These are phyloP conservation scores for Nemania sp. DNA, from an alignment of 2,329 filamentous ascomycete genomes.

Conservation along the genomic window DNA sequence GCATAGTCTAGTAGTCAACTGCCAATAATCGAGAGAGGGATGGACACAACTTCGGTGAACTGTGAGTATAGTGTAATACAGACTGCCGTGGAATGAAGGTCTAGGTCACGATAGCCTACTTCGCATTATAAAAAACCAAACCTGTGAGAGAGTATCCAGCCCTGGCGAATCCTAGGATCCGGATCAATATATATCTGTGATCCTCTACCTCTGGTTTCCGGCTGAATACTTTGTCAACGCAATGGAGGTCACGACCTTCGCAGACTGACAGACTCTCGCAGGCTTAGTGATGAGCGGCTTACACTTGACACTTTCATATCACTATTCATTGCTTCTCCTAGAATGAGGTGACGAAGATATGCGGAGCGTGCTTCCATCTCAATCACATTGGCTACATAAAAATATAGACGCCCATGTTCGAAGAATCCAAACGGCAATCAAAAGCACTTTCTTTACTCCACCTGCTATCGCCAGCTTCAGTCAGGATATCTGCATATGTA, in stretches of 20 bases:
- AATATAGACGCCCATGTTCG: background rate
- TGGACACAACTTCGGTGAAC: constrained; percentile 5
- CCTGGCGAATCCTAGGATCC: constrained; percentile 16
- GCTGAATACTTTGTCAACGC: background rate
- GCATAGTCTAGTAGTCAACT: constrained; percentile 1
- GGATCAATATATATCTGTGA: constrained; percentile 4
- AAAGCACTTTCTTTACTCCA: too few species aligned
- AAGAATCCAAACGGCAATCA: too few species aligned
- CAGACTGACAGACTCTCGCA: background rate
- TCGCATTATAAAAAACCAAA: background rate
- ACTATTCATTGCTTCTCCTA: background rate
- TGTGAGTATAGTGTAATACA: constrained; percentile 12
- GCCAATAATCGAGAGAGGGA: constrained; percentile 18
- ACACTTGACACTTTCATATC: background rate
- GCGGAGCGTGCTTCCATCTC: background rate
- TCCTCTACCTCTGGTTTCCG: background rate
- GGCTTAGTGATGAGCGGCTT: constrained; percentile 1
- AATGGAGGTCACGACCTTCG: background rate
- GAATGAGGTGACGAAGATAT: background rate
- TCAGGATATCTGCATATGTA: background rate
- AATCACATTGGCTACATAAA: background rate
- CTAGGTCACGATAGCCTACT: background rate
- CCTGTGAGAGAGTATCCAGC: background rate
- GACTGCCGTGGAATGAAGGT: constrained; percentile 19
- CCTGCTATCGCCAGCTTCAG: background rate